Base-by-base conservation (phyloP, 805 yeast genomes). In the Starmerella tilneyi region DNA sequence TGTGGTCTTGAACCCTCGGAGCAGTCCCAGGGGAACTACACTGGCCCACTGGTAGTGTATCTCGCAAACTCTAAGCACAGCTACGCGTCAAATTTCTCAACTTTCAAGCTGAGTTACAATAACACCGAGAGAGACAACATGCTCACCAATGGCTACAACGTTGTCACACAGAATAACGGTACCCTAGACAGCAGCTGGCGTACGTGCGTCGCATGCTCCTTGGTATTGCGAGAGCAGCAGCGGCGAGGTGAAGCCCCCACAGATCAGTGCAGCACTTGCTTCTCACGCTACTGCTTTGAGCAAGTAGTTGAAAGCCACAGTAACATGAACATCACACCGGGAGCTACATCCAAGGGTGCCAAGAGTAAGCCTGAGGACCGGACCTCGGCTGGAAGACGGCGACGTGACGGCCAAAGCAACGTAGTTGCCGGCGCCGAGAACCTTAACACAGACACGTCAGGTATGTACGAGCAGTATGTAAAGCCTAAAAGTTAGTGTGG, bases 171-270 rank as follows among this genome's bases (percentile, higher is more conserved):
- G 56, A 65, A 68, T 44, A 81, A 81, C 58, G 62, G 73, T 22
- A 78, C 88, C 8, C 56, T 75, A 21, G 88, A 80, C 55, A 59
- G 66, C 2, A 74, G 78, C 30, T 82, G 80, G 76, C 64, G 73
- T 32, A 70, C 76, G 3, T 82, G 94, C 66, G 72, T 81, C 44
- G 81, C 82, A 2, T 83, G 94, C 68, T 89, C 89, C 6, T 72
- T 82, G 32, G 67, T 83, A 47, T 76, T 81, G 61, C 75, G 94
- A 61, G 72, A 78, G 31, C 79, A 79, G 63, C 88, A 81, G 65
- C 70, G 84, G 58, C 62, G 66, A 30, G 76, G 77, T 16, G 63
- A 68, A 12, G 66, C 71, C 12, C 78, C 79, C 51, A 63, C 76
- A 12, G 77, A 71, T 5, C 84, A 81, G 58, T 83, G 94, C 66